phyloP scores from a whole-genome alignment of 257 asterid species.

The Gentiana straminea region DNA sequence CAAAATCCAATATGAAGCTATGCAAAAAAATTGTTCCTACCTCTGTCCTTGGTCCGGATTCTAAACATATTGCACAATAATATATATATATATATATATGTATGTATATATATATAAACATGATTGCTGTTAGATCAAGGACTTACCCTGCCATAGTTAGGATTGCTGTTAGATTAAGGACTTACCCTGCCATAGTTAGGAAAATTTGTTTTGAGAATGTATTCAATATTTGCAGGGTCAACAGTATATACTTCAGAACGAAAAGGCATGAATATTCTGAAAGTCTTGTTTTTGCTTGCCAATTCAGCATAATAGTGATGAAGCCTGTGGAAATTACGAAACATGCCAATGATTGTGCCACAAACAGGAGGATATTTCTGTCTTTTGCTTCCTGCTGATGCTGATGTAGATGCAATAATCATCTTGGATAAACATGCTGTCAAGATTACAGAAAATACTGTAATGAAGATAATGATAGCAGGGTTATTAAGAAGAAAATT shows the following conservation, averaged over 20 bases:
- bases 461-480: not conserved
- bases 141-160: slow-evolving; percentile 35
- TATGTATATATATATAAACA: no score
- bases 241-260: slow-evolving; percentile 36
- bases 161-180: not conserved
- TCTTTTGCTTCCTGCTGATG: not conserved
- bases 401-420: slow-evolving; percentile 1
- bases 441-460: slow-evolving; percentile 19
- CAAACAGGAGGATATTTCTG: slow-evolving; percentile 20
- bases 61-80: no score
- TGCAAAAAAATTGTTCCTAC: no score
- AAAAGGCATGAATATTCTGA: slow-evolving; percentile 30
- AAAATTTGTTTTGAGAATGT: slow-evolving; percentile 54
- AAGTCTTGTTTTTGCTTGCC: slow-evolving; percentile 34
- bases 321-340: slow-evolving; percentile 25
- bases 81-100: no score
- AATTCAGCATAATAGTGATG: slow-evolving; percentile 38
- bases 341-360: slow-evolving; percentile 38
- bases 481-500: not conserved
- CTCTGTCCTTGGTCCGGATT: no score
- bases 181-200: slow-evolving; percentile 51
- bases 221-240: slow-evolving; percentile 56
- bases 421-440: slow-evolving; percentile 10
- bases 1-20: no score
- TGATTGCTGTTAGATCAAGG: not conserved